Evolutionary conservation across 805 yeast genomes (phyloP), one percentile per base, ranked within the genome.

Genomic region (Starmerella khaoyaiensis): DNA sequence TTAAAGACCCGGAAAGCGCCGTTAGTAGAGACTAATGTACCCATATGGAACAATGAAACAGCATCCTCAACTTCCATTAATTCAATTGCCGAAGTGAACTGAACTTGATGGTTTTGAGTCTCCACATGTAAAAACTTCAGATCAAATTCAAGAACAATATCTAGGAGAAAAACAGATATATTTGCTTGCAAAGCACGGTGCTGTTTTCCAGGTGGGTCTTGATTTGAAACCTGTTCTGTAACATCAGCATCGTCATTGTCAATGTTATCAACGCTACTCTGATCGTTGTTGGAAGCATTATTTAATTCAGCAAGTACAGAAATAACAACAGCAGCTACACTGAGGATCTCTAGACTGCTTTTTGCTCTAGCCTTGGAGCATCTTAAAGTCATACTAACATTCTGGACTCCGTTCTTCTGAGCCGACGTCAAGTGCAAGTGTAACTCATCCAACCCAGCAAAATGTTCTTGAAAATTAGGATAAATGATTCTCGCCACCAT

Each of bases 51-150:
- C 1, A 45, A 24, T 2, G 48, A 36, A 1, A 31, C 39, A 1
- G 37, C 5, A 2, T 19, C 22, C 4, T 22, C 15, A 3, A 35
- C 28, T 9, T 36, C 23, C 38, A 37, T 42, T 12, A 35, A 28
- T 21, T 46, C 50, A 5, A 47, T 36, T 2, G 44, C 39, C 10
- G 44, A 32, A 9, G 51, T 36, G 12, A 47, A 37, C 21, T 47
- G 52, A 11, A 48, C 37, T 22, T 39, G 47, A 16, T 48, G 50
- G 31, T 37, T 47, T 21, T 50, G 54, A 1, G 50, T 38, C 33
- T 50, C 53, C 4, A 48, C 31, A 8, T 35, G 36, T n/a, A 50
- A 6, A 1, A 41, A 35, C n/a, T 35, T 40, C 10, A 46, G 32
- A 19, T 31, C 41, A 17, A 44, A 38, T 18, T 40, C 49, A 3